phyloP scores from a whole-genome alignment of 2,329 filamentous ascomycete genomes.

The Ophiocordyceps robertsii region DNA sequence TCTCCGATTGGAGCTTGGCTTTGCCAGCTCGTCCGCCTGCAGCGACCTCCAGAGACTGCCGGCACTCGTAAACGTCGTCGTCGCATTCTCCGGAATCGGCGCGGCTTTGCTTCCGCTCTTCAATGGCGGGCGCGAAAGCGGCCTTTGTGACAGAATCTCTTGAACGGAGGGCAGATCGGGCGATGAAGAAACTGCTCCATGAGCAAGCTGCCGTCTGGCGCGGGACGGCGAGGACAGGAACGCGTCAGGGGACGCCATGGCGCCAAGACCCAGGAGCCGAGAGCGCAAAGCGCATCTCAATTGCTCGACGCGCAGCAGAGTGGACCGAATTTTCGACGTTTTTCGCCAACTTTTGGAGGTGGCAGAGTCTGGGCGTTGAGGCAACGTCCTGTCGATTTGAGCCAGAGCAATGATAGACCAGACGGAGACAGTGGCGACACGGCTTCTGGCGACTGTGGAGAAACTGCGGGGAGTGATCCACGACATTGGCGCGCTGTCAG shows the following conservation, averaged over 20 bases:
- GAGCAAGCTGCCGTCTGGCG: conserved; percentile 17
- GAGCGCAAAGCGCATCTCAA: conserved; percentile 35
- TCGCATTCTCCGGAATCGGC: conserved; percentile 21
- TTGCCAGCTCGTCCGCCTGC: conserved; percentile 7
- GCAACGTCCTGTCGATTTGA: neutral
- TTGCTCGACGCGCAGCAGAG: conserved; percentile 14
- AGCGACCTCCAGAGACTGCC: conserved; percentile 21
- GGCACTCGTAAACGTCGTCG: conserved; percentile 27
- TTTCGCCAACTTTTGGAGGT: neutral
- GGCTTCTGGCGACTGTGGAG: too few species aligned
- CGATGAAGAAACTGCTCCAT: conserved; percentile 30
- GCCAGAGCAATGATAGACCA: neutral
- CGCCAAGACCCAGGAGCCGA: conserved; percentile 13
- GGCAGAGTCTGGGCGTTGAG: neutral
- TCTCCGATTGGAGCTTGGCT: neutral
- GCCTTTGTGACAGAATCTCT: conserved; percentile 28
- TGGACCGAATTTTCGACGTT: conserved; percentile 7
- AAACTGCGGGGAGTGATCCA: conserved; percentile 1
- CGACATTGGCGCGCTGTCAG: conserved; percentile 21
- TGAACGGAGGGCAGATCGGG: conserved; percentile 40
- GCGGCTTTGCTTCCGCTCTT: conserved; percentile 22
- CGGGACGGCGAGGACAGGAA: conserved; percentile 17
- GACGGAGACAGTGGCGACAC: neutral
- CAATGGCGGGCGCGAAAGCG: conserved; percentile 16
- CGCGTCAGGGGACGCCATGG: conserved; percentile 20